phyloP scores from a whole-genome alignment of 2,329 filamentous ascomycete species.

The Colletotrichum lini region DNA sequence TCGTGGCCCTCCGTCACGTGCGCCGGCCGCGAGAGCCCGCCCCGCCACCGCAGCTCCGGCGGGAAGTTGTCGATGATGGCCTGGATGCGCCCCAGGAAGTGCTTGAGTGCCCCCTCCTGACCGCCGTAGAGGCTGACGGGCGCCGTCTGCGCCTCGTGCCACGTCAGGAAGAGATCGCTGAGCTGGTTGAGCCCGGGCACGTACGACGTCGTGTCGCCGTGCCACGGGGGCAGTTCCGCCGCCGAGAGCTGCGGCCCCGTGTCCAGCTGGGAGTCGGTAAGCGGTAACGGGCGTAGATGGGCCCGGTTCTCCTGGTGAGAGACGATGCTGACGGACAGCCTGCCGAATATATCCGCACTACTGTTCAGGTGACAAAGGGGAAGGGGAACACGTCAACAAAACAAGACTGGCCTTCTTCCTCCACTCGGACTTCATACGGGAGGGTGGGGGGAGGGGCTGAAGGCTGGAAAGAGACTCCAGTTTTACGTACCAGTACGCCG shows the following conservation, averaged over 20 bases:
- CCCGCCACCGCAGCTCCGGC: slow-evolving; percentile 53
- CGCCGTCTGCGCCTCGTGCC: slow-evolving; percentile 49
- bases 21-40: slow-evolving; percentile 51
- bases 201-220: slow-evolving; percentile 51
- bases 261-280: slow-evolving; percentile 52
- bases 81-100: slow-evolving; percentile 46
- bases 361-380: slow-evolving; percentile 37
- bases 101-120: slow-evolving; percentile 35
- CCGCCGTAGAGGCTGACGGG: slow-evolving; percentile 31
- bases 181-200: slow-evolving; percentile 53
- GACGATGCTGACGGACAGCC: slow-evolving; percentile 47
- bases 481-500: slow-evolving; percentile 35
- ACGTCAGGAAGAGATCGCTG: slow-evolving; percentile 52
- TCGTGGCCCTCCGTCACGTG: slow-evolving; percentile 53
- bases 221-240: slow-evolving; percentile 46
- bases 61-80: slow-evolving; percentile 50
- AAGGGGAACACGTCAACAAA: slow-evolving; percentile 46
- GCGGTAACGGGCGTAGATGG: slow-evolving; percentile 46
- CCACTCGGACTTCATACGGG: too few relatives aligned
- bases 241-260: slow-evolving; percentile 31
- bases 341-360: slow-evolving; percentile 49
- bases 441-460: neutral
- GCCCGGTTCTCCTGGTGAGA: slow-evolving; percentile 46
- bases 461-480: neutral
- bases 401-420: neutral